Percentiles rank a stretch among this genome's conserved stretches.
phyloP scores from a whole-genome alignment of 805 yeast species.

The Groenewaldozyma tartarivorans region DNA sequence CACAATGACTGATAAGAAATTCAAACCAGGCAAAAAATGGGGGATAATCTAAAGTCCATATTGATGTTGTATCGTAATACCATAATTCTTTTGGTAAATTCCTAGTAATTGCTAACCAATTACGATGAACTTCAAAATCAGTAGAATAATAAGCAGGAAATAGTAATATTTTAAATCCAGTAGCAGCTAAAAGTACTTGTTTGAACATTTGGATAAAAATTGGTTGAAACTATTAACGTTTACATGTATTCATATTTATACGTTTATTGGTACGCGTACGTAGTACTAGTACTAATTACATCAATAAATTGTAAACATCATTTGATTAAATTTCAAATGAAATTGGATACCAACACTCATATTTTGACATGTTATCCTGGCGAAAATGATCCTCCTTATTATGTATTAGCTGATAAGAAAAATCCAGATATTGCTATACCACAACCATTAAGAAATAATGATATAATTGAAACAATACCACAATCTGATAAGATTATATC shows the following conservation, averaged over 20 bases:
- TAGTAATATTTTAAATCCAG: conserved; percentile 50
- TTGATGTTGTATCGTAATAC: conserved; percentile 73
- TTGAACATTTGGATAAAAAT: too few relatives aligned
- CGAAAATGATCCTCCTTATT: conserved; percentile 11
- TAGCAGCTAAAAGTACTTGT: conserved; percentile 45
- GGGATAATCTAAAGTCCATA: conserved; percentile 96
- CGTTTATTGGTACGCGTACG: too few relatives aligned
- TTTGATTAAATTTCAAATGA: too few relatives aligned
- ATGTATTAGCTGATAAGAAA: conserved; percentile 7
- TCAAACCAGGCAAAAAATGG: conserved; percentile 97
- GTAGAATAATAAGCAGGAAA: conserved; percentile 83
- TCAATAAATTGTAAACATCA: too few relatives aligned
- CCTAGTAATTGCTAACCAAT: conserved; percentile 90
- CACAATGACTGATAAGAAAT: conserved; percentile 63
- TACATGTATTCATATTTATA: too few relatives aligned
- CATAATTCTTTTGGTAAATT: conserved; percentile 65
- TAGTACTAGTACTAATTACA: too few relatives aligned
- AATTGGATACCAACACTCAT: conserved; percentile 13
- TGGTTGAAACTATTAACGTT: too few relatives aligned
- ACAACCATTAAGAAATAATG: conserved; percentile 2
- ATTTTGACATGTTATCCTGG: conserved; percentile 8
- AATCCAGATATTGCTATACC: conserved; percentile 11
- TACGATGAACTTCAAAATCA: conserved; percentile 94
- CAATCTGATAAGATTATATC: not conserved
- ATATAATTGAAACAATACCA: conserved; percentile 5